These are phyloP conservation scores for Globisporangium nagaii DNA, from an alignment of 352 stramenopile genomes.

Conservation along the genomic window DNA sequence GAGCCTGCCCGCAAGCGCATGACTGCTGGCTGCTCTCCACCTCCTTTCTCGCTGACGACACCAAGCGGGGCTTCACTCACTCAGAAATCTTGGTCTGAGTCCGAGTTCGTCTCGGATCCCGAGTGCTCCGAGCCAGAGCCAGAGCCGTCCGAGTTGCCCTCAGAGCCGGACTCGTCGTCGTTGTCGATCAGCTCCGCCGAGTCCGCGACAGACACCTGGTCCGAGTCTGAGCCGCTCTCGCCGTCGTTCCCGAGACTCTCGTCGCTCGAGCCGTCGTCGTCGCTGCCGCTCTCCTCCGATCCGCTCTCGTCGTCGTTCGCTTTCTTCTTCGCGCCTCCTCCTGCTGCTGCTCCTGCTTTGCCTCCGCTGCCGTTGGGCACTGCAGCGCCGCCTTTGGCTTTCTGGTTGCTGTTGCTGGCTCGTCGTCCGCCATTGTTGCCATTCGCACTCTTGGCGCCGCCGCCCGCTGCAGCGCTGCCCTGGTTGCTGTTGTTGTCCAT, in stretches of 20 bases:
- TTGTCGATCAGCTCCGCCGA: conserved; percentile 82
- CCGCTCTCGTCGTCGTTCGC: conserved; percentile 19
- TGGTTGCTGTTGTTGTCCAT: conserved; percentile 47
- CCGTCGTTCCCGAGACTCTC: conserved; percentile 27
- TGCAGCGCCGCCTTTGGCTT: conserved; percentile 9
- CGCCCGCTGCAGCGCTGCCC: conserved; percentile 17
- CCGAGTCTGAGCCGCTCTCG: conserved; percentile 52
- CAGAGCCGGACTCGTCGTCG: conserved; percentile 63
- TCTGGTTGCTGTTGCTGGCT: conserved; percentile 45
- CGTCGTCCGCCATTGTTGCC: conserved; percentile 24
- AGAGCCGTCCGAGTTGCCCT: conserved; percentile 45
- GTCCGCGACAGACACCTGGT: conserved; percentile 79
- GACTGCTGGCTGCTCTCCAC: background rate
- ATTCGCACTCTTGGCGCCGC: conserved; percentile 1
- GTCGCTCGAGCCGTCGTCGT: conserved; percentile 46
- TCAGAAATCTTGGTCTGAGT: conserved; percentile 84
- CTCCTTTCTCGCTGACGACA: background rate
- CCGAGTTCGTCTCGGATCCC: conserved; percentile 18
- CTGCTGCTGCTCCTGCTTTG: conserved; percentile 8
- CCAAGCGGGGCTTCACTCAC: background rate
- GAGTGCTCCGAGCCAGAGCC: conserved; percentile 48
- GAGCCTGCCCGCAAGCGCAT: background rate
- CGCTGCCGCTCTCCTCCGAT: conserved; percentile 35
- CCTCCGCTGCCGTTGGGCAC: background rate
- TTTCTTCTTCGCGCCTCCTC: conserved; percentile 29